A percentile compares a stretch with the other conserved stretches of the same genome.
Evolutionary conservation across 2,329 filamentous ascomycete genomes (phyloP).

Genomic region (Penicillium brevicompactum): DNA sequence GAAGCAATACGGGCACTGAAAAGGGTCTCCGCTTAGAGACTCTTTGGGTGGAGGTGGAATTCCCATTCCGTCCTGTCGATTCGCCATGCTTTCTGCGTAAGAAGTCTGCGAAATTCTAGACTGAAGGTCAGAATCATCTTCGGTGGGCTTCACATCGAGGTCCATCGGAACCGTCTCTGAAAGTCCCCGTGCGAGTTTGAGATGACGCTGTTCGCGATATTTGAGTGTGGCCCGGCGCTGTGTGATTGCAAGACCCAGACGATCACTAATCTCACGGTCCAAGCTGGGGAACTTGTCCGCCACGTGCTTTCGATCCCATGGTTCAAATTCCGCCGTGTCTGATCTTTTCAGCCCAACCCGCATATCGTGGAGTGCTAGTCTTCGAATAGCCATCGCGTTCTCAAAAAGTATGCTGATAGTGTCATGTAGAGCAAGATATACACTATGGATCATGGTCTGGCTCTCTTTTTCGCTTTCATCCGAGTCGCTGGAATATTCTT

Average conservation of each 20-base stretch:
- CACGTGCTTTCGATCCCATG: constrained; percentile 24
- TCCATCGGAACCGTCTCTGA: background rate
- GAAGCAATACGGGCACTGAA: constrained; percentile 45
- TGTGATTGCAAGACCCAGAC: constrained; percentile 36
- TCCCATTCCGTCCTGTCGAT: constrained; percentile 9
- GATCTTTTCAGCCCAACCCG: constrained; percentile 4
- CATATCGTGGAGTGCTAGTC: constrained; percentile 40
- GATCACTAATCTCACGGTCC: background rate
- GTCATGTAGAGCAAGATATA: constrained; percentile 22
- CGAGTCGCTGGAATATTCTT: no score
- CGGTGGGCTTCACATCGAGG: background rate
- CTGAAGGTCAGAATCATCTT: background rate
- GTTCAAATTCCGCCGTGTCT: constrained; percentile 5
- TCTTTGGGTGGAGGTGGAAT: constrained; percentile 29
- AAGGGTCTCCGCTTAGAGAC: constrained; percentile 22
- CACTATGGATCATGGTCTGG: constrained; percentile 14
- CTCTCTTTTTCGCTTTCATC: background rate
- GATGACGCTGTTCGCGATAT: constrained; percentile 38
- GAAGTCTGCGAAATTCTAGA: background rate
- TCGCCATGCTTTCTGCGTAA: background rate
- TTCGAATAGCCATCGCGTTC: constrained; percentile 41
- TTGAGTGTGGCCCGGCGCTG: constrained; percentile 38
- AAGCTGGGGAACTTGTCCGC: constrained; percentile 31
- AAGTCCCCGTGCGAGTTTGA: background rate
- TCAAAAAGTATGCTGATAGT: constrained; percentile 37